Conservation (phyloP, 371 early-diverging fungal genomes). For the Haplosporangium sp. region DNA sequence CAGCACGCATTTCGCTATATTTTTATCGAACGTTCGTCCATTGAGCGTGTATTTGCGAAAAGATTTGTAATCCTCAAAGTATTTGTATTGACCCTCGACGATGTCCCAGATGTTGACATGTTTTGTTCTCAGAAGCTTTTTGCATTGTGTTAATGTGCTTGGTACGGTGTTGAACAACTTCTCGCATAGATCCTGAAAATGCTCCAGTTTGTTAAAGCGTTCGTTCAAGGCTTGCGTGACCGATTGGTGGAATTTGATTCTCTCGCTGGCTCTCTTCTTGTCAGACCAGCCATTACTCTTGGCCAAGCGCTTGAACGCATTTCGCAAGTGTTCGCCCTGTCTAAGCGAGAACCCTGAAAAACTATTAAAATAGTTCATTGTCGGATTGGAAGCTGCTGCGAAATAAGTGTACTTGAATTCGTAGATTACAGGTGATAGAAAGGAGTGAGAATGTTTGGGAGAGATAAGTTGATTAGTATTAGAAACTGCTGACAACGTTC, state of each 20-base stretch:
- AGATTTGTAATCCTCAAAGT: slow-evolving; percentile 8
- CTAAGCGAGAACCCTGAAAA: slow-evolving; percentile 8
- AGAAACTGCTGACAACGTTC: too few species aligned
- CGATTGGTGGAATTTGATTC: not conserved
- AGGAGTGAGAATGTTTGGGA: too few species aligned
- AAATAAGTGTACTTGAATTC: too few species aligned
- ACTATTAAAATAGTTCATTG: slow-evolving; percentile 10
- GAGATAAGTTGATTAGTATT: too few species aligned
- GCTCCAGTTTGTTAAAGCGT: slow-evolving; percentile 12
- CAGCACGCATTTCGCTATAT: slow-evolving; percentile 1
- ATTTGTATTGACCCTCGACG: slow-evolving; percentile 17
- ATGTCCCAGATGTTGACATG: slow-evolving; percentile 38
- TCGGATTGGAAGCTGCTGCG: too few species aligned
- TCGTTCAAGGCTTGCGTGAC: slow-evolving; percentile 11
- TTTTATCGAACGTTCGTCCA: slow-evolving; percentile 11
- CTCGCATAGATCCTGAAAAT: slow-evolving; percentile 14
- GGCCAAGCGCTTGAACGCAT: slow-evolving; percentile 23
- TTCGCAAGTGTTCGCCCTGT: slow-evolving; percentile 16
- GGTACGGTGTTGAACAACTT: slow-evolving; percentile 8
- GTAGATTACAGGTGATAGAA: too few species aligned
- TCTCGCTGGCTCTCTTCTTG: not conserved
- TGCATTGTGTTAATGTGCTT: slow-evolving; percentile 20
- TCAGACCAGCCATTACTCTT: slow-evolving; percentile 4
- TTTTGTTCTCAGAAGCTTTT: slow-evolving; percentile 14
- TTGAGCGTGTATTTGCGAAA: slow-evolving; percentile 16